These are phyloP conservation scores for Eucalyptus virginea DNA, from an alignment of 345 rosid species.

Conservation along the genomic window DNA sequence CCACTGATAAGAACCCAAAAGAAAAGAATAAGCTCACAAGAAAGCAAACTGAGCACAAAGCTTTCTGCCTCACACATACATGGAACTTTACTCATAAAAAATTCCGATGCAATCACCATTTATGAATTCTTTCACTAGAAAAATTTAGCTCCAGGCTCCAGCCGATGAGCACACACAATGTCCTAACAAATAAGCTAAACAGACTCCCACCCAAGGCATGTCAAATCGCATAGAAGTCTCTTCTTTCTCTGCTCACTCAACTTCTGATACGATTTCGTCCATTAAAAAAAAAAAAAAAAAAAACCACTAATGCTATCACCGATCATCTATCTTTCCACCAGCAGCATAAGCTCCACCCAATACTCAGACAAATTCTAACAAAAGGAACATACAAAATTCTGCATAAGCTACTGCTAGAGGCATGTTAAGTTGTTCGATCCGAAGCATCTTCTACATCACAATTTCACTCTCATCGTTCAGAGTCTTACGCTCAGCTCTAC, in stretches of 20 bases:
- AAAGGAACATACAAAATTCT: background rate
- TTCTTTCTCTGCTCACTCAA: background rate
- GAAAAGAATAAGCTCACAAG: background rate
- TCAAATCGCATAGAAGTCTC: background rate
- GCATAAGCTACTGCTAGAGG: background rate
- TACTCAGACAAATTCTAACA: background rate
- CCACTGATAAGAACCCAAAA: background rate
- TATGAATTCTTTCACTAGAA: background rate
- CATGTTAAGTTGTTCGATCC: background rate
- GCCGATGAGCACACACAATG: background rate
- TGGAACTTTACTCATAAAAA: background rate
- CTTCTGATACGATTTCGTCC: background rate
- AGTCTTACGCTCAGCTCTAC: background rate
- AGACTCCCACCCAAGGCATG: background rate
- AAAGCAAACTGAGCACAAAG: background rate
- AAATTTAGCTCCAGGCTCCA: background rate
- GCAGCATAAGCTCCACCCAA: background rate
- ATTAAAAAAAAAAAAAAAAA: background rate
- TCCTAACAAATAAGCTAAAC: background rate
- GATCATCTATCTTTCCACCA: background rate
- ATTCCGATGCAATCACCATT: background rate
- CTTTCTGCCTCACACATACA: background rate
- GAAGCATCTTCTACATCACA: background rate
- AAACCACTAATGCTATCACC: background rate
- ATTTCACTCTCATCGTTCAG: background rate